These are phyloP conservation scores for Cicer pinnatifidum DNA, from an alignment of 306 rosid genomes.

Conservation along the genomic window DNA sequence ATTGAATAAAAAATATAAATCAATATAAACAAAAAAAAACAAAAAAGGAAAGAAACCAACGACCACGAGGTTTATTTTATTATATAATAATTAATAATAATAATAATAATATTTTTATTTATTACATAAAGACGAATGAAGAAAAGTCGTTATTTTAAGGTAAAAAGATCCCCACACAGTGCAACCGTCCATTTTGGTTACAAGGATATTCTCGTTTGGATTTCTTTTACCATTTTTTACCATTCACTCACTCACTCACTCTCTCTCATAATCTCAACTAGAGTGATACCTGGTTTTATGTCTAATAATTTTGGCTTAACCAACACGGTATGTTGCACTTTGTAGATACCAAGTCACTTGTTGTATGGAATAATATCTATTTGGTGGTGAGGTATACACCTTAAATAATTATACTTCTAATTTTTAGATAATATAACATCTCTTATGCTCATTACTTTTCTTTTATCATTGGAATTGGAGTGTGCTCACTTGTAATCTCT, in stretches of 20 bases:
- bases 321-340: neutral
- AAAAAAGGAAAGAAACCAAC: neutral
- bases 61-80: neutral
- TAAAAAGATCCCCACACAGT: constrained; percentile 54
- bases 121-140: constrained; percentile 19
- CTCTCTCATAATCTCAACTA: neutral
- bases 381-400: too few species aligned
- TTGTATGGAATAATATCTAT: too few species aligned
- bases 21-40: neutral
- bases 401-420: too few species aligned
- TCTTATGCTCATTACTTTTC: too few species aligned
- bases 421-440: too few species aligned
- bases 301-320: neutral
- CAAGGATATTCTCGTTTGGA: constrained; percentile 29
- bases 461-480: too few species aligned
- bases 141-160: constrained; percentile 67
- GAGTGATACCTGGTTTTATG: neutral
- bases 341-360: neutral
- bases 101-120: neutral
- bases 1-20: neutral
- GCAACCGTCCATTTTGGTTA: constrained; percentile 62
- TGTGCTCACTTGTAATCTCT: too few species aligned
- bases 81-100: neutral
- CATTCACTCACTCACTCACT: neutral
- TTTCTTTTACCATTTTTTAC: neutral